Percentiles rank a stretch among this genome's conserved stretches.
Conservation (phyloP, 73 alveolate species). For the Paraurostyla sp. region DNA sequence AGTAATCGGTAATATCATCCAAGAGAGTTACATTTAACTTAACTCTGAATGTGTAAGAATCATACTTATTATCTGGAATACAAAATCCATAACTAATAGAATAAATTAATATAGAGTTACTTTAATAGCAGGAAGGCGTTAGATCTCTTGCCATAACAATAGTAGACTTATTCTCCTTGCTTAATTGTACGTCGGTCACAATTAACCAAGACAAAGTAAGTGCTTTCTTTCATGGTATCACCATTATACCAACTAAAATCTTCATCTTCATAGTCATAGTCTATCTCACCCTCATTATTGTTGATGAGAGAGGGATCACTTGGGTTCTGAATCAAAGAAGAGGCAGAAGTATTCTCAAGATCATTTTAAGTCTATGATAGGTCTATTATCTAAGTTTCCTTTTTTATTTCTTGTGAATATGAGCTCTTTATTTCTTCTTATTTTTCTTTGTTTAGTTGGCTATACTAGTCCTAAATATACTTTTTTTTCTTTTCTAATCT, state of each 20-base stretch:
- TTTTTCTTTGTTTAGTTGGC: background rate
- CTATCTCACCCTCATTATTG: constrained; percentile 22
- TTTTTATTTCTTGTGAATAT: background rate
- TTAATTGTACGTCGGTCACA: constrained; percentile 7
- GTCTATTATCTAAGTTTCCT: background rate
- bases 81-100: constrained; percentile 58
- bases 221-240: constrained; percentile 4
- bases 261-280: constrained; percentile 36
- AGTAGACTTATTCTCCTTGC: constrained; percentile 55
- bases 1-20: constrained; percentile 24
- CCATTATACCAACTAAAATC: constrained; percentile 50
- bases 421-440: background rate
- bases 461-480: background rate
- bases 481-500: constrained; percentile 33
- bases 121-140: constrained; percentile 54
- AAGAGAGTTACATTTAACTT: constrained; percentile 4
- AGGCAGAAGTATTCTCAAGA: no score
- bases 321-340: no score
- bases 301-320: background rate
- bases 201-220: constrained; percentile 46
- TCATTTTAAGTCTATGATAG: no score
- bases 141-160: constrained; percentile 56
- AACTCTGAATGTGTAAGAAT: constrained; percentile 40
- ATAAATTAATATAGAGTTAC: background rate
- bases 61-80: constrained; percentile 41